Evolutionary conservation across 1,284 basidiomycete species (phyloP), one percentile per base, ranked within the genome.

Genomic region (Termitomyces sp.): DNA sequence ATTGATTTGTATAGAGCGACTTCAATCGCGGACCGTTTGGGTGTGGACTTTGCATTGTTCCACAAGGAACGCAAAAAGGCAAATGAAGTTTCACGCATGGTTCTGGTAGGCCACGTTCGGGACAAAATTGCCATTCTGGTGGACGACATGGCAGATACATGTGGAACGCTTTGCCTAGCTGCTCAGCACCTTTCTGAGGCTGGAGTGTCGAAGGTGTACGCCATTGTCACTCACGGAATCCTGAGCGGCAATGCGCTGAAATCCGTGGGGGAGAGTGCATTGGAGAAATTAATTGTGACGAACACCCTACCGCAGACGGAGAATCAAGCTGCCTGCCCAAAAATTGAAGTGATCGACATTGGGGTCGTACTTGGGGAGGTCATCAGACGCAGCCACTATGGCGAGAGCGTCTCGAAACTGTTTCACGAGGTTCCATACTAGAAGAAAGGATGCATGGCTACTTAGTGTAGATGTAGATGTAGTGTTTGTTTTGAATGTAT

Each of bases 41-140:
- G 96, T 46, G 90, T 98, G 61, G 97, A 99, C 68, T 99, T 99
- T 77, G 97, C 97, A 30, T 78, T 99, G 53, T 99, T 99, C 80
- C 97, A 99, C 84, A 99, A 99, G 71, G 97, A 99, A 73, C 88
- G 97, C 55, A 99, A 98, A 75, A 98, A 97, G 79, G 97, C 96
- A 37, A 99, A 98, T 73, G 93, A 98, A 65, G 96, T 99, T 18
- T 97, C 95, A 48, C 87, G 97, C 54, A 99, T 99, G 97, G 86
- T 99, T 44, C 85, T 99, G 48, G 97, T 99, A 55, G 97, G 97
- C 5, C 85, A 90, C 63, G 95, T 96, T 59, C 84, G 84, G 64
- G 93, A 87, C 70, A 99, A 99, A 75, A 81, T 88, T 40, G 97
- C 96, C 52, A 93, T 99, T 58, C 79, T 99, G n/a, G 95, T 99